These are phyloP conservation scores for Phaeosphaeria sp. DNA, from an alignment of 2,329 filamentous ascomycete species.

Conservation along the genomic window DNA sequence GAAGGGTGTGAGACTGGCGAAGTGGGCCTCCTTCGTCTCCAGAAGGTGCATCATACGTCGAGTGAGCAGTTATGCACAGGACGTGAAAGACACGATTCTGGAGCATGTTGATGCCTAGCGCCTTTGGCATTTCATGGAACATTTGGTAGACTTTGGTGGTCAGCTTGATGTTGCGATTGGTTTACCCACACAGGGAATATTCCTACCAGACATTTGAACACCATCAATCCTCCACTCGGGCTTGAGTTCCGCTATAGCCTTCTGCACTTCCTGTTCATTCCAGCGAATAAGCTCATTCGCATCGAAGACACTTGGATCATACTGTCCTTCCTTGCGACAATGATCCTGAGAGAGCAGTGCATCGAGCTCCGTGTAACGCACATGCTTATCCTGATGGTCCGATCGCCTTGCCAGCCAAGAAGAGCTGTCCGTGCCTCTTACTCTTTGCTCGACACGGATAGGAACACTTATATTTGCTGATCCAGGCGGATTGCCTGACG, in stretches of 20 bases:
- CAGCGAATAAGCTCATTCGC: constrained; percentile 54
- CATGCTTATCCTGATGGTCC: constrained; percentile 57
- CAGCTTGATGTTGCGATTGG: constrained; percentile 3
- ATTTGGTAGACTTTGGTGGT: constrained; percentile 64
- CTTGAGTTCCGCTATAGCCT: constrained; percentile 28
- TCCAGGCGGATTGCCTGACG: not conserved
- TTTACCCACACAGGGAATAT: not conserved
- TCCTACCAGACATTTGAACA: constrained; percentile 49
- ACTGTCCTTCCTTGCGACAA: constrained; percentile 63
- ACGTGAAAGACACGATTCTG: constrained; percentile 71
- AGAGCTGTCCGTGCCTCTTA: constrained; percentile 49
- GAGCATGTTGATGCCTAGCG: constrained; percentile 55
- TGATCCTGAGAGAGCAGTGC: constrained; percentile 65
- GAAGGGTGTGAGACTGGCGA: constrained; percentile 51
- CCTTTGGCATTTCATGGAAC: constrained; percentile 64
- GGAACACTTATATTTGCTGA: not conserved
- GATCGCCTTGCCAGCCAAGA: constrained; percentile 67
- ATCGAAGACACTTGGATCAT: constrained; percentile 64
- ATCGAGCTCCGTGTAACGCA: constrained; percentile 69
- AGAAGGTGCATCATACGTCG: constrained; percentile 14
- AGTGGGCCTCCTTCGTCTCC: constrained; percentile 33
- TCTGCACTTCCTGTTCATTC: constrained; percentile 43
- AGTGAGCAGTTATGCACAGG: constrained; percentile 62
- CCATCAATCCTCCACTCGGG: constrained; percentile 28
- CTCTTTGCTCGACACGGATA: constrained; percentile 22